Evolutionary conservation across 768 basidiomycete species (phyloP).

Genomic region (Antrodiella citrinella): DNA sequence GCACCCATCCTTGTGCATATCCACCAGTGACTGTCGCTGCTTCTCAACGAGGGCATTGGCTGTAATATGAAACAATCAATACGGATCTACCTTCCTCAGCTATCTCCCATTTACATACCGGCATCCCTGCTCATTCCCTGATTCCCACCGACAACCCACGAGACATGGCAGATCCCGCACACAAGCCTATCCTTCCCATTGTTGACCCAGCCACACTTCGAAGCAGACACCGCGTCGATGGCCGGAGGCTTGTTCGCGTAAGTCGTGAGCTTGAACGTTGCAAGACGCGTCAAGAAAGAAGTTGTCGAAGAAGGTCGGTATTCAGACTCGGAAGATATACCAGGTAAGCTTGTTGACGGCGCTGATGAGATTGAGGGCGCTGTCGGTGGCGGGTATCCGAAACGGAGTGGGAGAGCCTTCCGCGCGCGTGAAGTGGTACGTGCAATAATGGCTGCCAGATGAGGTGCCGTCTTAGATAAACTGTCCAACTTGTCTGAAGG

Average conservation of each 20-base stretch:
- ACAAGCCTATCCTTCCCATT: constrained; percentile 74
- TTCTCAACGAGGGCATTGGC: constrained; percentile 69
- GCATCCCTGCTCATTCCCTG: constrained; percentile 72
- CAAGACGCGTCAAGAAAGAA: constrained; percentile 65
- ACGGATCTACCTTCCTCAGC: constrained; percentile 13
- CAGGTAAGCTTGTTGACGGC: neutral
- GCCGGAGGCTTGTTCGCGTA: constrained; percentile 70
- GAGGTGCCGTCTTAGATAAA: constrained; percentile 54
- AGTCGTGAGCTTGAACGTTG: constrained; percentile 72
- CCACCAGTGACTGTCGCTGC: constrained; percentile 56
- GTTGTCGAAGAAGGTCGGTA: constrained; percentile 74
- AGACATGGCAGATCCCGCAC: constrained; percentile 61
- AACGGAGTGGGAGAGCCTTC: constrained; percentile 40
- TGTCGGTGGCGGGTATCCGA: constrained; percentile 16
- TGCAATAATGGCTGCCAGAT: constrained; percentile 63
- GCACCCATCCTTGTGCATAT: constrained; percentile 72
- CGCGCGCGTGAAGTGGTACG: constrained; percentile 53
- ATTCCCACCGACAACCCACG: constrained; percentile 66
- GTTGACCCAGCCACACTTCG: constrained; percentile 79
- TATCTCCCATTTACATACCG: too few species aligned
- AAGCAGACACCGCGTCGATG: constrained; percentile 73
- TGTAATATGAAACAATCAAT: constrained; percentile 23
- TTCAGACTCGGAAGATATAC: constrained; percentile 35
- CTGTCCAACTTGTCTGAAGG: constrained; percentile 12
- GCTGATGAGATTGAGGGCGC: constrained; percentile 22